Base-by-base conservation (phyloP, 495 filamentous ascomycete genomes). In the Jackrogersella multiformis region DNA sequence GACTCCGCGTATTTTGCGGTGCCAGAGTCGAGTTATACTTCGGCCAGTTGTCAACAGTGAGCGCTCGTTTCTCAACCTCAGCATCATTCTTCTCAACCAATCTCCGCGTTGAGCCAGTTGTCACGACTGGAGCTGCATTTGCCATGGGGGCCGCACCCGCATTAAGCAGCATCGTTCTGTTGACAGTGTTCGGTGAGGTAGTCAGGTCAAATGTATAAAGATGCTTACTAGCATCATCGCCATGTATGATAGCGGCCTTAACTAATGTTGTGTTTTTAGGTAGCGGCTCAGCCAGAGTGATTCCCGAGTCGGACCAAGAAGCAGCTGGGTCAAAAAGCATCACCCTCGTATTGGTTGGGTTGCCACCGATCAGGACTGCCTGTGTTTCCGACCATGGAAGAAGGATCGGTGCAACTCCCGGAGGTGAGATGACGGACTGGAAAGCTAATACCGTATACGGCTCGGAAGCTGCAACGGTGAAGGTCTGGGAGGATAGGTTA, bases 201-300 rank as follows among this genome's bases (percentile, higher is more conserved):
- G 79, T 84, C 83, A 94, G 86, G 71, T 97, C 87, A 73, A 93
- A 98, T 0, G 86, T 85, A 65, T 93, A 86, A 10, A 98, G 79
- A n/a, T 92, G 82, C 73, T 93, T 95, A 76, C 90, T 93, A 4
- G 88, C 92, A 71, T 96, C 91, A 38, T 88, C 85, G 6, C 87
- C 89, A 52, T 80, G 79, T 16, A 96, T 74, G 12, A 97, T 74
- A 5, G 86, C 81, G 15, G 83, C 87, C 69, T 87, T 84, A n/a
- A 86, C 75, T 0, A 64, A 58, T 4, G 78, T 77, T 5, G 80
- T 74, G 26, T 86, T 83, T 60, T 85, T 83, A 5, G 84, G 71
- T 8, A 94, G 65, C 12, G 84, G 81, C 30, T 80, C 68, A n/a
- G 81, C 78, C 36, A 97, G 78, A 15, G 82, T 84, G 5, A 85